Conservation (phyloP, 495 filamentous ascomycete species). For the Coniosporium apollinis region DNA sequence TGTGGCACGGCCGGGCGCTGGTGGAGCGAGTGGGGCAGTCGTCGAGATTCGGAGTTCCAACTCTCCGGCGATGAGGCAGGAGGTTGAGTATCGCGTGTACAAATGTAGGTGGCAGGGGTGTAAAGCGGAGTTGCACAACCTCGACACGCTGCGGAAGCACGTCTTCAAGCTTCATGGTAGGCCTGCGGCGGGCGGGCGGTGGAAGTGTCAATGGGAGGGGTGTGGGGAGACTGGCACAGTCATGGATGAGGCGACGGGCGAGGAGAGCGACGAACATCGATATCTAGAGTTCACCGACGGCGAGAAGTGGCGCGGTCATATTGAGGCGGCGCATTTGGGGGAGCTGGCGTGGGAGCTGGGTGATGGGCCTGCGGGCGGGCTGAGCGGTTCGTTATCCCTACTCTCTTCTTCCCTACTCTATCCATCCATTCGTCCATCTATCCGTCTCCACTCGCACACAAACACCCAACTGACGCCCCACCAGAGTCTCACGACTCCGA, state of each 20-base stretch:
- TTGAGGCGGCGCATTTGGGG: constrained; percentile 41
- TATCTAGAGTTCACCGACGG: constrained; percentile 18
- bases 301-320: constrained; percentile 38
- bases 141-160: constrained; percentile 53
- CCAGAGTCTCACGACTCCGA: constrained; percentile 20
- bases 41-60: too few relatives aligned
- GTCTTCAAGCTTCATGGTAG: constrained; percentile 37
- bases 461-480: constrained; percentile 6
- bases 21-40: too few relatives aligned
- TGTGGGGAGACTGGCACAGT: constrained; percentile 21
- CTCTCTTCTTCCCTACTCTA: too few relatives aligned
- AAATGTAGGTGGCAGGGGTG: constrained; percentile 51
- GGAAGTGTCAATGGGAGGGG: constrained; percentile 31
- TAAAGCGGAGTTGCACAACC: constrained; percentile 54
- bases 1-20: too few relatives aligned
- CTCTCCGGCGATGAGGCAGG: not conserved
- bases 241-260: constrained; percentile 14
- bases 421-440: too few relatives aligned
- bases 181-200: constrained; percentile 8
- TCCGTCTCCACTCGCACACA: too few relatives aligned
- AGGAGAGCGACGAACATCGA: constrained; percentile 7
- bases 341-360: constrained; percentile 46
- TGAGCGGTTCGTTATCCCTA: constrained; percentile 17
- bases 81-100: constrained; percentile 29
- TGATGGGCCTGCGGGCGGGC: constrained; percentile 40